Evolutionary conservation across 208 protist genomes (phyloP).

Genomic region (Blastocrithidia nonstop): DNA sequence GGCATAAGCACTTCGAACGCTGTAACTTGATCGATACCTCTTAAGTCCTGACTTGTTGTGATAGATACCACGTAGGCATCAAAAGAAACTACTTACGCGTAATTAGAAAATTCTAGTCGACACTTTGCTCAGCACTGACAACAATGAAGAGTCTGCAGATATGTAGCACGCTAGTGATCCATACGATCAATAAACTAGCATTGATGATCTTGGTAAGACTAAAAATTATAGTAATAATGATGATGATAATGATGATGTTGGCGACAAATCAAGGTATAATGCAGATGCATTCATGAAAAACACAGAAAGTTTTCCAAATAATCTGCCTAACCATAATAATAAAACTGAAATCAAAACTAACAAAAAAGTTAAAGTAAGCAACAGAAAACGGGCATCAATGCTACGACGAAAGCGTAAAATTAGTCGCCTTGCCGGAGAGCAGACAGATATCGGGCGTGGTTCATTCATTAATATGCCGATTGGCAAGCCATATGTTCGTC

Average conservation of each 20-base stretch:
- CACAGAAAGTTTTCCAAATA: no score
- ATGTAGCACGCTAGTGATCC: no score
- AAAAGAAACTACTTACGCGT: slow-evolving; percentile 50
- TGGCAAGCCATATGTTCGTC: slow-evolving; percentile 67
- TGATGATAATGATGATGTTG: background rate
- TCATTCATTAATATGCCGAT: slow-evolving; percentile 68
- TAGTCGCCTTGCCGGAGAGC: slow-evolving; percentile 27
- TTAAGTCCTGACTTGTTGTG: slow-evolving; percentile 66
- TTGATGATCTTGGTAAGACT: slow-evolving; percentile 8
- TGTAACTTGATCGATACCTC: slow-evolving; percentile 75
- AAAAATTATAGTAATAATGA: background rate
- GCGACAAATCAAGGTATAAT: no score
- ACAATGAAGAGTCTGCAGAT: slow-evolving; percentile 6
- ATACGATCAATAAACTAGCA: no score
- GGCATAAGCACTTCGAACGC: slow-evolving; percentile 24
- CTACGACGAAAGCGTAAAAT: no score
- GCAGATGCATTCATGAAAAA: no score
- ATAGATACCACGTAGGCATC: slow-evolving; percentile 61
- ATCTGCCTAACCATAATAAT: no score
- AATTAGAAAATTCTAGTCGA: slow-evolving; percentile 47
- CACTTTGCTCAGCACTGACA: slow-evolving; percentile 21
- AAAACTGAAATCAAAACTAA: no score
- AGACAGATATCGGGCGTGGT: slow-evolving; percentile 44
- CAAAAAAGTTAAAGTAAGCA: no score
- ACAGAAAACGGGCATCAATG: no score